phyloP scores from a whole-genome alignment of 2,329 filamentous ascomycete genomes.

The Aspergillus clavatus region DNA sequence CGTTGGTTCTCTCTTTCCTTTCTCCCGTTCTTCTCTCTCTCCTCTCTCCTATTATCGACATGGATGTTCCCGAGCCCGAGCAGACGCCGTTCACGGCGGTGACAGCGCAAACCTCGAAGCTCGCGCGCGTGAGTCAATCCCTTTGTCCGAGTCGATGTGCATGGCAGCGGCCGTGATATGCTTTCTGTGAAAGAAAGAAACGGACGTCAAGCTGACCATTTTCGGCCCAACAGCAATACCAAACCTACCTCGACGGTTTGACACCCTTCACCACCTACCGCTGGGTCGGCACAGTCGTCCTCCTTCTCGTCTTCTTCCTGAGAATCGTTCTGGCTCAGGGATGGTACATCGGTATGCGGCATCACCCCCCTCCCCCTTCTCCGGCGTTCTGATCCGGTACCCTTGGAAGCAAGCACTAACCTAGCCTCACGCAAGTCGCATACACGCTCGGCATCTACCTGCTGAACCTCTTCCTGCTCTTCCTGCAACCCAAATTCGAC shows the following conservation, averaged over 20 bases:
- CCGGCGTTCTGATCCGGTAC: no score
- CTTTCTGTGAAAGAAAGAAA: background rate
- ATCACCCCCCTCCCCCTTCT: background rate
- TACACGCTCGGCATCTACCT: constrained; percentile 99
- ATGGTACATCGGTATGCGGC: constrained; percentile 92
- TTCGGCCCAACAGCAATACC: constrained; percentile 68
- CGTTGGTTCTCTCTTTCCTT: background rate
- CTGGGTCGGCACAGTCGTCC: constrained; percentile 76
- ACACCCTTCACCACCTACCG: constrained; percentile 86
- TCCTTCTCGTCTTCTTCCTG: constrained; percentile 76
- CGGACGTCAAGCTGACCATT: background rate
- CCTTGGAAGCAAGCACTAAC: no score
- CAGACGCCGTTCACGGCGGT: constrained; percentile 89
- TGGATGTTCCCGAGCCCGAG: constrained; percentile 85
- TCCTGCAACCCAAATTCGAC: constrained; percentile 97
- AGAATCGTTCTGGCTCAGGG: constrained; percentile 89
- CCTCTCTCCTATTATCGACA: constrained; percentile 40
- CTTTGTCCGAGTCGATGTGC: background rate
- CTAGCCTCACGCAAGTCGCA: constrained; percentile 64
- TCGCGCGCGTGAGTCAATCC: constrained; percentile 37
- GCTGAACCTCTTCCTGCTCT: constrained; percentile 97
- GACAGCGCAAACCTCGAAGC: constrained; percentile 66
- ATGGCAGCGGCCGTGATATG: background rate
- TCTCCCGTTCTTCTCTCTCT: constrained; percentile 5
- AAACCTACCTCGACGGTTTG: constrained; percentile 87